Evolutionary conservation across 2,329 filamentous ascomycete species (phyloP).

Genomic region (Botrytis pseudocinerea): DNA sequence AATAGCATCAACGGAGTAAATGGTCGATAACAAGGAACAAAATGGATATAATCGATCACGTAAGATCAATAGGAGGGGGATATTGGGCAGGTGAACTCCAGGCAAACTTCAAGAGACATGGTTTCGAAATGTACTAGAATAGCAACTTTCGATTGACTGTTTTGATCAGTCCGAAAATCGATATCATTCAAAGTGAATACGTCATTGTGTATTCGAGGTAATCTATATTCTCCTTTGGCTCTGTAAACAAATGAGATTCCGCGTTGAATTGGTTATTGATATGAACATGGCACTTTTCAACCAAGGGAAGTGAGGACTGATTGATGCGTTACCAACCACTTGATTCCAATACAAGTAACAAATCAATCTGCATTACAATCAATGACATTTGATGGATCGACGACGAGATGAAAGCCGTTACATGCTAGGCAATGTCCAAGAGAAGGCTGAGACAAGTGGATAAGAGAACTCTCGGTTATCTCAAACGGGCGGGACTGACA

Average conservation of each 20-base stretch:
- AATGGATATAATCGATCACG: background rate
- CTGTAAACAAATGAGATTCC: background rate
- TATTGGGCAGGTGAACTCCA: background rate
- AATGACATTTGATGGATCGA: background rate
- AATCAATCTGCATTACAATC: background rate
- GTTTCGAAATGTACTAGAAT: background rate
- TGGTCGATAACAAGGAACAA: background rate
- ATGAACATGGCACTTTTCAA: background rate
- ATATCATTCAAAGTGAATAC: background rate
- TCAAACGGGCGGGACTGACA: background rate
- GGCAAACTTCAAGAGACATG: background rate
- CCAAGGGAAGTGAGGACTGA: background rate
- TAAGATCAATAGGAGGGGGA: background rate
- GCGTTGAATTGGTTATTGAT: background rate
- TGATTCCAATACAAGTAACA: background rate
- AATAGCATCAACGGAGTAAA: background rate
- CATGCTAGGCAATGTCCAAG: background rate
- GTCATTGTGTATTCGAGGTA: background rate
- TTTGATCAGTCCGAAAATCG: background rate
- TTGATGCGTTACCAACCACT: background rate
- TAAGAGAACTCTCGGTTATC: slow-evolving; percentile 13
- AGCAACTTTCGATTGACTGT: background rate
- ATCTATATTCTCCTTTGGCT: background rate
- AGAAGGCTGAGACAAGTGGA: slow-evolving; percentile 10
- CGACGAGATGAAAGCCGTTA: background rate